Evolutionary conservation across 139 green algal genomes (phyloP).

Genomic region (Tetraselmis chui): DNA sequence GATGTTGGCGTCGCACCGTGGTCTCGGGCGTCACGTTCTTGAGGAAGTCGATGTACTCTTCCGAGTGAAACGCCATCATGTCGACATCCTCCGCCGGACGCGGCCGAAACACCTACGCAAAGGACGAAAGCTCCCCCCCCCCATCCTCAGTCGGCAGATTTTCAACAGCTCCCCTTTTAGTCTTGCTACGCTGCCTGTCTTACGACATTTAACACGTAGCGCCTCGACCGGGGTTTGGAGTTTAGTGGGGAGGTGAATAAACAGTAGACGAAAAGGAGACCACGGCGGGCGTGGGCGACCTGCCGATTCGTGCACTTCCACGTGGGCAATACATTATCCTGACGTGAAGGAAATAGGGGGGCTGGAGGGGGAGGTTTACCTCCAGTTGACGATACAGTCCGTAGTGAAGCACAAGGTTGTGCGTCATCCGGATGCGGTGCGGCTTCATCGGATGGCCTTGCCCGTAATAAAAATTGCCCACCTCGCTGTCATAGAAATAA

Average conservation of each 20-base stretch:
- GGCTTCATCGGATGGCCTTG: constrained; percentile 87
- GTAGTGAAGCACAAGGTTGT: constrained; percentile 87
- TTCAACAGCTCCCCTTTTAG: too few species aligned
- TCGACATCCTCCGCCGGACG: constrained; percentile 41
- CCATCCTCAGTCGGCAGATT: too few species aligned
- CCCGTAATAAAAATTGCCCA: constrained; percentile 94
- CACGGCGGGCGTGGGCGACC: not conserved
- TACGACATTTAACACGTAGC: too few species aligned
- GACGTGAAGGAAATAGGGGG: not conserved
- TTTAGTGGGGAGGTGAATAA: too few species aligned
- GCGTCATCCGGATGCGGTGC: constrained; percentile 88
- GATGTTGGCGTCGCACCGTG: constrained; percentile 23
- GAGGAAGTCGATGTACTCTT: constrained; percentile 91
- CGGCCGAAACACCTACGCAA: constrained; percentile 60
- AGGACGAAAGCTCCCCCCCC: too few species aligned
- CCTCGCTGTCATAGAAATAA: constrained; percentile 92
- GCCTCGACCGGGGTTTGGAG: too few species aligned
- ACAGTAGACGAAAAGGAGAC: too few species aligned
- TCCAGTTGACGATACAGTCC: constrained; percentile 81
- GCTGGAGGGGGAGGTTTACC: constrained; percentile 34
- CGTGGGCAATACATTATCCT: too few species aligned
- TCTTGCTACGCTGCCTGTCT: too few species aligned
- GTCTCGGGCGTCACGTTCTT: constrained; percentile 67
- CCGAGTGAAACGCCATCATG: constrained; percentile 73
- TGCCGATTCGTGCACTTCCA: too few species aligned